A percentile compares a stretch with the other conserved stretches of the same genome.
Evolutionary conservation across 148 eudicot species (phyloP).

Genomic region (Oxyria digyna): DNA sequence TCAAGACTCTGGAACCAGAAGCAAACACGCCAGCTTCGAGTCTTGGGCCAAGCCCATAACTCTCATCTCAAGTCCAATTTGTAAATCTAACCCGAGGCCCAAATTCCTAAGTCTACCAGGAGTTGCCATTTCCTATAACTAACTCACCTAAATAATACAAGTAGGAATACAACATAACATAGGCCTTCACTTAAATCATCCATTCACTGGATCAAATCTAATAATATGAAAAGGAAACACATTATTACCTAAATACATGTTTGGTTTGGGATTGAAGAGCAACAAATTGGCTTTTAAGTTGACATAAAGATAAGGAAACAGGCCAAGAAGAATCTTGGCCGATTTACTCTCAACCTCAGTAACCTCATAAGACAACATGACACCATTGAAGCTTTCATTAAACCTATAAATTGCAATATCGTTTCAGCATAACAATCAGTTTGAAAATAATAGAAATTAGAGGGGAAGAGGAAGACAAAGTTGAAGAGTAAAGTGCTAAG

Average conservation of each 20-base stretch:
- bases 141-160: no score
- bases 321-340: constrained; percentile 60
- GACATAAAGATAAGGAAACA: constrained; percentile 57
- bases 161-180: no score
- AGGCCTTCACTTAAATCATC: no score
- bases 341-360: constrained; percentile 16
- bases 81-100: no score
- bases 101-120: no score
- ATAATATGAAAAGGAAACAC: no score
- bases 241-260: constrained; percentile 57
- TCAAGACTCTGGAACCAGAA: no score
- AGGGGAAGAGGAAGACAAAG: constrained; percentile 15
- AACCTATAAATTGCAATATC: constrained; percentile 30
- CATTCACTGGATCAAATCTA: no score
- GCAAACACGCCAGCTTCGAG: no score
- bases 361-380: constrained; percentile 59
- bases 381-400: constrained; percentile 68
- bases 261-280: constrained; percentile 67
- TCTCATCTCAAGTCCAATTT: no score
- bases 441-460: neutral
- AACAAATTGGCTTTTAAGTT: constrained; percentile 40
- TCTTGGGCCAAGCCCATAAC: no score
- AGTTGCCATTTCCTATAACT: no score
- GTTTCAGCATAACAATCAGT: neutral
- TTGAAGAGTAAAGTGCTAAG: constrained; percentile 61